These are phyloP conservation scores for Entomortierella lignicola DNA, from an alignment of 192 early-diverging fungal genomes.

Conservation along the genomic window DNA sequence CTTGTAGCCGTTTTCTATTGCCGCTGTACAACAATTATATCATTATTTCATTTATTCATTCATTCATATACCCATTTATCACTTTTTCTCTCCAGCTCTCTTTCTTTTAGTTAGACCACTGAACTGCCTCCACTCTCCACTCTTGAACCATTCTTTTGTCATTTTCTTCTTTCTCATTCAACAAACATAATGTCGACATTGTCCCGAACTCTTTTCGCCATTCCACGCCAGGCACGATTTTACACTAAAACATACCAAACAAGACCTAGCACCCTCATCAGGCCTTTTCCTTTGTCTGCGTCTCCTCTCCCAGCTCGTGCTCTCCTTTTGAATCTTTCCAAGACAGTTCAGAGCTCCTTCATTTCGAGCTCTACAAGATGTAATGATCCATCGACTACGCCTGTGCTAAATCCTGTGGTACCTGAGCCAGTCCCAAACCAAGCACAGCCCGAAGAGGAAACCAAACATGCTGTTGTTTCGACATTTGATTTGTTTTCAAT, in stretches of 20 bases:
- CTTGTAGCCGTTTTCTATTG: too few species aligned
- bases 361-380: slow-evolving; percentile 37
- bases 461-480: slow-evolving; percentile 86
- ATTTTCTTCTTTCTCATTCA: slow-evolving; percentile 16
- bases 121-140: too few species aligned
- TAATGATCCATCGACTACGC: slow-evolving; percentile 35
- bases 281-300: not conserved
- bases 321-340: slow-evolving; percentile 23
- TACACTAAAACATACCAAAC: slow-evolving; percentile 14
- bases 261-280: too few species aligned
- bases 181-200: slow-evolving; percentile 43
- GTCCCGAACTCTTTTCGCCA: slow-evolving; percentile 20
- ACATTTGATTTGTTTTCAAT: slow-evolving; percentile 97
- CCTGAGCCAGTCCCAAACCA: slow-evolving; percentile 16
- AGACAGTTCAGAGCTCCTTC: slow-evolving; percentile 36
- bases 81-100: not conserved
- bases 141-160: slow-evolving; percentile 5
- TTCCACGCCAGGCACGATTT: slow-evolving; percentile 24
- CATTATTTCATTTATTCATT: slow-evolving; percentile 3
- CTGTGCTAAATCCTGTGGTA: slow-evolving; percentile 41
- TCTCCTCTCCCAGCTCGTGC: not conserved
- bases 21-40: too few species aligned
- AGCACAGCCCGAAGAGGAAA: slow-evolving; percentile 35
- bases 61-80: not conserved
- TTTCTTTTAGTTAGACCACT: slow-evolving; percentile 1